These are phyloP conservation scores for Penicillium parvum DNA, from an alignment of 495 filamentous ascomycete species.

Conservation along the genomic window DNA sequence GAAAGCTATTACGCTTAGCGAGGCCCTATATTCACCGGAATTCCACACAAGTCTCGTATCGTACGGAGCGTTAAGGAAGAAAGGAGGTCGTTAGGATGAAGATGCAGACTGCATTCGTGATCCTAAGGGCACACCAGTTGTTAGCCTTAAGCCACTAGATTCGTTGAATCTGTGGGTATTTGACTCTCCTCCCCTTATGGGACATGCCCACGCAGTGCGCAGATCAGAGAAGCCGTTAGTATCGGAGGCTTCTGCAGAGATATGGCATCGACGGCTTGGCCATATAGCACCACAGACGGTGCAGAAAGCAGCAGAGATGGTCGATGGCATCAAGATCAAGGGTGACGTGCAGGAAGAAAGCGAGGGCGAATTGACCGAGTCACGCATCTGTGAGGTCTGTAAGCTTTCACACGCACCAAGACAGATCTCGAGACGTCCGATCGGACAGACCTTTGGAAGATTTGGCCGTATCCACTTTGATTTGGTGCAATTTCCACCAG, in stretches of 20 bases:
- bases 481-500: background rate
- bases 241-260: background rate
- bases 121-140: background rate
- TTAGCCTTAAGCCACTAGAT: background rate
- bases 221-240: background rate
- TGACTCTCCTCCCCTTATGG: background rate
- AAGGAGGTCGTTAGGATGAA: background rate
- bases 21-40: background rate
- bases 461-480: conserved; percentile 6
- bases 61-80: background rate
- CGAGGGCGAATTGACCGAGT: background rate
- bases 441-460: background rate
- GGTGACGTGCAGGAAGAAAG: too few relatives aligned
- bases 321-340: background rate
- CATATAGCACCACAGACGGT: background rate
- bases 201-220: background rate
- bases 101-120: background rate
- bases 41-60: background rate
- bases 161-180: background rate
- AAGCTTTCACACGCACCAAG: background rate
- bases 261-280: background rate
- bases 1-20: background rate
- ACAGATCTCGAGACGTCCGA: conserved; percentile 1
- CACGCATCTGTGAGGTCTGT: background rate
- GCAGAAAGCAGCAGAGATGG: background rate